Evolutionary conservation across 345 rosid species (phyloP).

Genomic region (Acer saccharum): DNA sequence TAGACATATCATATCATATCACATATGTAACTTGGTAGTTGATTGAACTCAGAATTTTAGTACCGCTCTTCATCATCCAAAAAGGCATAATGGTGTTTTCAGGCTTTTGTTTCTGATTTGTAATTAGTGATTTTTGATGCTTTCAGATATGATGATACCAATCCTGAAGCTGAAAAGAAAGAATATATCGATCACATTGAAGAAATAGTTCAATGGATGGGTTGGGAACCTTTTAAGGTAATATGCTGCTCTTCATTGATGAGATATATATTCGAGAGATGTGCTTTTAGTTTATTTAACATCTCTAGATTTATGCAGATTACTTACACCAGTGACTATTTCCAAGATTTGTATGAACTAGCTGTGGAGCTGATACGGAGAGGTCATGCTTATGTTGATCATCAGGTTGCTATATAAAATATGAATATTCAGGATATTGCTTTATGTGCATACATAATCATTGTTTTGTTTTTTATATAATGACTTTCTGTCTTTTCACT

Average conservation of each 20-base stretch:
- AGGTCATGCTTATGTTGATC: constrained; percentile 98
- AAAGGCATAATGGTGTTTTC: background rate
- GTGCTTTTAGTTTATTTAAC: constrained; percentile 19
- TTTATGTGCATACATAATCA: background rate
- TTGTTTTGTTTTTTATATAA: background rate
- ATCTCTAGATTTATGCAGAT: constrained; percentile 51
- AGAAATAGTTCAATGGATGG: constrained; percentile 98
- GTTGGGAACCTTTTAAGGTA: constrained; percentile 98
- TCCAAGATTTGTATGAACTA: constrained; percentile 89
- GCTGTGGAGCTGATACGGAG: constrained; percentile 86
- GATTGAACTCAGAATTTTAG: constrained; percentile 10
- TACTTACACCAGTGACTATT: constrained; percentile 96
- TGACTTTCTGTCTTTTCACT: background rate
- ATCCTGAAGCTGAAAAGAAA: constrained; percentile 98
- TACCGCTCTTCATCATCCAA: background rate
- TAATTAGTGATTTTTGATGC: constrained; percentile 18
- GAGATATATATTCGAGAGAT: background rate
- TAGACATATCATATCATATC: background rate
- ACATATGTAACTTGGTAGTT: background rate
- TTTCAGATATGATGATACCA: constrained; percentile 88
- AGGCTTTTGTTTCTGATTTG: constrained; percentile 11
- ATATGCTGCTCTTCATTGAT: background rate
- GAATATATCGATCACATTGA: constrained; percentile 93
- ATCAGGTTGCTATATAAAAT: constrained; percentile 58
- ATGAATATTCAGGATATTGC: background rate